Conservation (phyloP, 306 rosid genomes). For the Alnus glutinosa region DNA sequence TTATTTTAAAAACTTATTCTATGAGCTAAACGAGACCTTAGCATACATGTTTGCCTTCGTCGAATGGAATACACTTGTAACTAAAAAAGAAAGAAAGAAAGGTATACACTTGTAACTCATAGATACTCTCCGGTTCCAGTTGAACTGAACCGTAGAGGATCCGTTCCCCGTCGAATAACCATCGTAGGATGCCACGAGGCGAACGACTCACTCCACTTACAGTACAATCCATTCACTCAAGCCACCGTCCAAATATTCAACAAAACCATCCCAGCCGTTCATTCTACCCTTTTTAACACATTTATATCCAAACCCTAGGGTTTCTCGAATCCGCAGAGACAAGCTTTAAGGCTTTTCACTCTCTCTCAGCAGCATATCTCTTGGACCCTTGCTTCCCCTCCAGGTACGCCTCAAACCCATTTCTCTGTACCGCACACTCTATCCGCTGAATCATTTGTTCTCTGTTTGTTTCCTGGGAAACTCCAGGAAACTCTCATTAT, state of each 20-base stretch:
- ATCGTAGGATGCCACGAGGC: too few species aligned
- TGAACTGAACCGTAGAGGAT: too few species aligned
- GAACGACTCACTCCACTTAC: too few species aligned
- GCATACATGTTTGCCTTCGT: too few species aligned
- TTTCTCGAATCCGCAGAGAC: conserved; percentile 3
- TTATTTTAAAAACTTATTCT: too few species aligned
- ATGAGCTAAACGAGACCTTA: too few species aligned
- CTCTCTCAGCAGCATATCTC: conserved; percentile 1
- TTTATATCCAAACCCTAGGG: conserved; percentile 10
- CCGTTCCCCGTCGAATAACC: too few species aligned
- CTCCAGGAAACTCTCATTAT: background rate
- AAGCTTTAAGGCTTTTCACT: conserved; percentile 4
- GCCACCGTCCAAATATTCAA: conserved; percentile 18
- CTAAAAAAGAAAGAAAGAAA: too few species aligned
- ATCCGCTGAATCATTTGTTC: background rate
- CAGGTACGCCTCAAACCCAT: conserved; percentile 8
- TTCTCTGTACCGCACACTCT: background rate
- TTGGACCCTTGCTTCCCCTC: background rate
- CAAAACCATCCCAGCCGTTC: conserved; percentile 17
- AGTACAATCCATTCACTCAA: too few species aligned
- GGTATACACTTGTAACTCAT: too few species aligned
- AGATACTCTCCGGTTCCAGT: too few species aligned
- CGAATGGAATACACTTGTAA: too few species aligned
- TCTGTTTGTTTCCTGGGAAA: background rate
- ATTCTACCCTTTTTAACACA: background rate